Base-by-base conservation (phyloP, 202 grass and related monocot species). In the Tripidium arundinaceum region DNA sequence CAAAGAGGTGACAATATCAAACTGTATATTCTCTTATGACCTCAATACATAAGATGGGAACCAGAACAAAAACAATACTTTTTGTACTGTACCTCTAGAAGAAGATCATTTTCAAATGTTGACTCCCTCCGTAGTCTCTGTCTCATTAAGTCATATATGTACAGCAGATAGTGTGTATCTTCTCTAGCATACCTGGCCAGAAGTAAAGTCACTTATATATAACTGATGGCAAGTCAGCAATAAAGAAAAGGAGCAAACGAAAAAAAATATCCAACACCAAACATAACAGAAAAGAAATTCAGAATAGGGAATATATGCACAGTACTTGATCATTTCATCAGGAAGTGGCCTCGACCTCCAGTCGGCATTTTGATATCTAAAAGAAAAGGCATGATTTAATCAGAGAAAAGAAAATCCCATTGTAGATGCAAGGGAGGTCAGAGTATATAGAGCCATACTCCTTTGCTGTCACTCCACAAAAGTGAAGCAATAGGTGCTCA, bases 81-180 rank as follows among this genome's bases (percentile, higher is more conserved):
- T 62, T 29, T 61, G 24, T 60, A 98, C 96, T n/a, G 11, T 74
- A 98, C 96, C 88, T 98, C 90, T 82, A 98, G 83, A 72, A 98
- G 88, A 79, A 90, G 79, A 90, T 95, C 88, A 54, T 80, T 91
- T 86, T 76, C 92, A 83, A 61, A 22, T 31, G 88, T 82, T 0
- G 92, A 99, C 63, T 82, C 76, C 29, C 33, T 87, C 75, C 81
- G 79, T 79, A 99, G 81, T 83, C 64, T 89, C 41, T 78, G 62
- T 89, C 74, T 95, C 96, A 99, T 99, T 74, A 93, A 64, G 78
- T 99, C 96, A 86, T 91, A 93, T 89, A 99, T 91, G 79, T 95
- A 89, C 12, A 95, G 79, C 59, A 99, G 86, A 79, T 93, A 95
- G 80, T 99, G 96, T 75, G 96, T 95, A 81, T 99, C 96, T 93